Base-by-base conservation (phyloP, 2,329 filamentous ascomycete species). In the Phialophora macrospora region DNA sequence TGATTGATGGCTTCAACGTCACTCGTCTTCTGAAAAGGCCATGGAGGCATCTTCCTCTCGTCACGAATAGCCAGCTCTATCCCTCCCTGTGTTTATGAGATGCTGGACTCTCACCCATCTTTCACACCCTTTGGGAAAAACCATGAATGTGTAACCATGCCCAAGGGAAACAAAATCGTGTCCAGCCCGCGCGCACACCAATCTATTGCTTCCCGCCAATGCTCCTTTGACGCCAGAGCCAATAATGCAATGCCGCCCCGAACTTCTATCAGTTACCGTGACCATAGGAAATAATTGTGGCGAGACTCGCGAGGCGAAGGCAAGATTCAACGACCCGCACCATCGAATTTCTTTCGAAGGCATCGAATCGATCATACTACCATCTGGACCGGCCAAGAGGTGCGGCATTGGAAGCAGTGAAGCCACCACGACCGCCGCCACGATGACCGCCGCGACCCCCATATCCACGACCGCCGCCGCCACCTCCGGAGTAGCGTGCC, bases 401-500 rank as follows among this genome's bases (percentile, higher is more conserved):
- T 70, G 85, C 85, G 72, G 80, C 77, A 76, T 88, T 88, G 74
- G 83, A 84, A 73, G 82, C 81, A 75, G 84, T 85, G 77, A 80
- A 86, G 70, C 82, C 80, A 74, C 80, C 77, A 66, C 82, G 77
- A 68, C 85, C 81, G 70, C 84, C 79, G 70, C 84, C 82, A 72
- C 87, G 84, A 71, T 85, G 82, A 71, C 85, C 85, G 72, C 90
- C 87, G 74, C 89, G 85, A 77, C 89, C 89, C 74, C 91, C 83
- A 72, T 86, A 81, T 65, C 84, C 78, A 74, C 86, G 88, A 75
- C 90, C 87, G 70, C 90, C 90, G 66, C 92, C 90, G 66, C 92
- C 92, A 64, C 92, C 92, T 70, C 93, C 92, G 72, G 92, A 88
- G 77, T 93, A 98, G 79, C 95, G 91, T 73, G 88, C 89, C 95